phyloP scores from a whole-genome alignment of 1,139 yeast genomes.

The Yamadazyma aaseri region DNA sequence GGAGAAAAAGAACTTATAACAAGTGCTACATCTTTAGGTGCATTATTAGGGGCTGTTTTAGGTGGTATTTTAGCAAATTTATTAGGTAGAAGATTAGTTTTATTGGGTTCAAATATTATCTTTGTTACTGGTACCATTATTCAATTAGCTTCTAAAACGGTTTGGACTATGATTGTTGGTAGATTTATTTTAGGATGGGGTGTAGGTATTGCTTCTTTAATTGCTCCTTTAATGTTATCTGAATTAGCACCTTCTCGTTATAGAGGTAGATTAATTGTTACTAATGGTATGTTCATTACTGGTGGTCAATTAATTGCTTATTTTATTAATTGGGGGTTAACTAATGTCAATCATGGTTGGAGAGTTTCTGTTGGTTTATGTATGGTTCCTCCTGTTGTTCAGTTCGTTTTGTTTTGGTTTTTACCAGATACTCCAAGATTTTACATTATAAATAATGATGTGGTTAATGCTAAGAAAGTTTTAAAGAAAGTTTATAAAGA shows the following conservation, averaged over 20 bases:
- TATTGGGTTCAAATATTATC: slow-evolving; percentile 75
- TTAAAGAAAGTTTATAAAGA: slow-evolving; percentile 56
- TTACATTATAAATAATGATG: slow-evolving; percentile 67
- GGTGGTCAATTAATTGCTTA: slow-evolving; percentile 93
- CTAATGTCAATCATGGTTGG: slow-evolving; percentile 81
- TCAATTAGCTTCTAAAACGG: slow-evolving; percentile 74
- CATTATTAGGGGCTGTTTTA: slow-evolving; percentile 69
- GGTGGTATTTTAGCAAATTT: slow-evolving; percentile 83
- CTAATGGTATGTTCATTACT: slow-evolving; percentile 72
- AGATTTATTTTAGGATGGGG: slow-evolving; percentile 93
- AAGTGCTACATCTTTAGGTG: slow-evolving; percentile 94
- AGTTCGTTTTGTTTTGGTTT: slow-evolving; percentile 73
- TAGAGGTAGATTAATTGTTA: slow-evolving; percentile 78
- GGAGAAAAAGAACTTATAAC: slow-evolving; percentile 89
- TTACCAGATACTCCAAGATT: slow-evolving; percentile 95
- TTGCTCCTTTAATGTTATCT: slow-evolving; percentile 86
- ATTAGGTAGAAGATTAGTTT: slow-evolving; percentile 77
- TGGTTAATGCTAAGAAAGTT: slow-evolving; percentile 66
- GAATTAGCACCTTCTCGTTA: slow-evolving; percentile 91
- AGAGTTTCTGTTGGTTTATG: slow-evolving; percentile 87
- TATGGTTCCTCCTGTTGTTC: slow-evolving; percentile 80
- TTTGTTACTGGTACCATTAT: slow-evolving; percentile 80
- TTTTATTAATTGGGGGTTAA: slow-evolving; percentile 88
- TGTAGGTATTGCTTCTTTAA: slow-evolving; percentile 89
- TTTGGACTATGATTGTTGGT: slow-evolving; percentile 92